Evolutionary conservation across 257 asterid species (phyloP).

Genomic region (Capsicum rhomboideum): DNA sequence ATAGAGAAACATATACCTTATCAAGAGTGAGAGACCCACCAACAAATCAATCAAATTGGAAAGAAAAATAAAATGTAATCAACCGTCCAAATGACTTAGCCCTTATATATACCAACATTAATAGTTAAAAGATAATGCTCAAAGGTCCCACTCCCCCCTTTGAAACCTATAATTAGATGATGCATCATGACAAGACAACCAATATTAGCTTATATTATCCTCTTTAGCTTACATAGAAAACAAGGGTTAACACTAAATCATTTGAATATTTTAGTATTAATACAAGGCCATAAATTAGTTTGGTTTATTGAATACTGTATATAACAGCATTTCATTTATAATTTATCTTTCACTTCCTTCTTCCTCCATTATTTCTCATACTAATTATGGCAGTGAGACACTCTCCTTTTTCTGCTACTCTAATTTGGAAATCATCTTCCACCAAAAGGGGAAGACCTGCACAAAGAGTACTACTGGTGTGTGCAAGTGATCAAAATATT

Average conservation of each 20-base stretch:
- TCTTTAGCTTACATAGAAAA: background rate
- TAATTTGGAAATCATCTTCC: background rate
- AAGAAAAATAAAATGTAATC: background rate
- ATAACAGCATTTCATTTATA: background rate
- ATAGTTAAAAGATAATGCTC: constrained; percentile 48
- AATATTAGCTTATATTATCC: background rate
- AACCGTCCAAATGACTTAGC: constrained; percentile 17
- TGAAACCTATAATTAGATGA: constrained; percentile 11
- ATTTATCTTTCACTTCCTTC: background rate
- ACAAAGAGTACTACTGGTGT: background rate
- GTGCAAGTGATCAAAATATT: background rate
- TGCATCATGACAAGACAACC: constrained; percentile 39
- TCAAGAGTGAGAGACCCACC: background rate
- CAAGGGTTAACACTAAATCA: background rate
- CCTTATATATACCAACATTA: constrained; percentile 16
- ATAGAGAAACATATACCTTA: too few species aligned
- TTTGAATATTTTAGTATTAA: background rate
- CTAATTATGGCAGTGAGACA: background rate
- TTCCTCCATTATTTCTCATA: background rate
- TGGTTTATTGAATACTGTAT: background rate
- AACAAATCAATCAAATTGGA: background rate
- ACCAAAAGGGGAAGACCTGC: background rate
- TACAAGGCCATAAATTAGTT: background rate
- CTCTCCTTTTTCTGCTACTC: background rate
- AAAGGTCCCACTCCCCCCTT: constrained; percentile 33